phyloP scores from a whole-genome alignment of 306 rosid species.

The Rubus parviflorus region DNA sequence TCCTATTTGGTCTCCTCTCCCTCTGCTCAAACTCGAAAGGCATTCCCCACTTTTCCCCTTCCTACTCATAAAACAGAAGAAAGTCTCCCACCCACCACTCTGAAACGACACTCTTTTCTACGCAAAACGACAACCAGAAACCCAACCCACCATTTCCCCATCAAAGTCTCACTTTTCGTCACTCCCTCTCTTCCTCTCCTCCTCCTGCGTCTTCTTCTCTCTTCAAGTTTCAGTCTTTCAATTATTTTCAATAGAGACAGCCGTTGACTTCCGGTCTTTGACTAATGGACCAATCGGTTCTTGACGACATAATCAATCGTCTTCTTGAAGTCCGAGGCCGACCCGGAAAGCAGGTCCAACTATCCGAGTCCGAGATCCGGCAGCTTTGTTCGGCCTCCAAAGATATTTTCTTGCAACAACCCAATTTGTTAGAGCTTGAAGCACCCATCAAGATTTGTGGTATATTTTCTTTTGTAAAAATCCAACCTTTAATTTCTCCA shows the following conservation, averaged over 20 bases:
- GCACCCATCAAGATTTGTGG: slow-evolving; percentile 97
- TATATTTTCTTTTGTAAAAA: slow-evolving; percentile 25
- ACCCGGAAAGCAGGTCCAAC: slow-evolving; percentile 90
- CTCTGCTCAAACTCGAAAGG: neutral
- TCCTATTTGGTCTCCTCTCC: neutral
- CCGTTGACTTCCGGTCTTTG: slow-evolving; percentile 27
- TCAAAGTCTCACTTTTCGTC: slow-evolving; percentile 21
- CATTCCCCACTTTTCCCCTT: slow-evolving; percentile 2
- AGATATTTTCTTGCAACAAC: slow-evolving; percentile 81
- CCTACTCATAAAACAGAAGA: neutral
- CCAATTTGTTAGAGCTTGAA: slow-evolving; percentile 77
- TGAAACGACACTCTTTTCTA: slow-evolving; percentile 31
- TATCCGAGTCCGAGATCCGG: slow-evolving; percentile 92
- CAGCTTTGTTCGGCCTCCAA: slow-evolving; percentile 68
- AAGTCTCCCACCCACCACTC: slow-evolving; percentile 15
- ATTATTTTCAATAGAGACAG: slow-evolving; percentile 5
- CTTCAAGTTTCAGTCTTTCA: slow-evolving; percentile 14
- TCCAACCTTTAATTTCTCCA: neutral
- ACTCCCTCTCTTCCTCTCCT: slow-evolving; percentile 17
- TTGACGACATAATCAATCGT: slow-evolving; percentile 83
- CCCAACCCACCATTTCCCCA: neutral
- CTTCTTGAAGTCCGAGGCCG: slow-evolving; percentile 80
- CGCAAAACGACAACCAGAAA: slow-evolving; percentile 36
- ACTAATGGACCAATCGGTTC: slow-evolving; percentile 65
- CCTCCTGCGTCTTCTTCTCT: neutral